A percentile compares a stretch with the other conserved stretches of the same genome.
These are phyloP conservation scores for Neurospora tetrasperma DNA, from an alignment of 495 filamentous ascomycete species.

Conservation along the genomic window DNA sequence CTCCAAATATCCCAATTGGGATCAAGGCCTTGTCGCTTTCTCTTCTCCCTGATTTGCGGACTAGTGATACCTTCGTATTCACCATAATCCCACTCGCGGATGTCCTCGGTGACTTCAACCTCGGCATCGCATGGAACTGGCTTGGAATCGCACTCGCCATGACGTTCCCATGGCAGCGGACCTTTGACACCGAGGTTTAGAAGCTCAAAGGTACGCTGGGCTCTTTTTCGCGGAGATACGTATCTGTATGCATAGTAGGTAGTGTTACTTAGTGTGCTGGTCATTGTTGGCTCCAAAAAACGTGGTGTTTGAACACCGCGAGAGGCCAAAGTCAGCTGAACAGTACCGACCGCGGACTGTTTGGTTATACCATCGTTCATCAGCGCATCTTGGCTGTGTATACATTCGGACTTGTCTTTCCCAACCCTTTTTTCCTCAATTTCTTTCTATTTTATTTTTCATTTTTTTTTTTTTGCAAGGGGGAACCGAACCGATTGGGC, in stretches of 20 bases:
- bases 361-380: background rate
- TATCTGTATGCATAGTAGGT: slow-evolving; percentile 35
- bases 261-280: background rate
- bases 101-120: slow-evolving; percentile 62
- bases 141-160: slow-evolving; percentile 24
- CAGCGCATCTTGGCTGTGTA: background rate
- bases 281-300: background rate
- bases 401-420: background rate
- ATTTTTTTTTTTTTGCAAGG: too few species aligned
- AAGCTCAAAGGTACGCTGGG: slow-evolving; percentile 78
- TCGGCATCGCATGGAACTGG: slow-evolving; percentile 33
- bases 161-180: slow-evolving; percentile 35
- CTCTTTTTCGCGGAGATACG: slow-evolving; percentile 78
- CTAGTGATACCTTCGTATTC: slow-evolving; percentile 87
- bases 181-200: slow-evolving; percentile 48
- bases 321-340: background rate
- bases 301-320: background rate
- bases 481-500: background rate
- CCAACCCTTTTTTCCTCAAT: too few species aligned
- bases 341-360: background rate
- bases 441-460: too few species aligned
- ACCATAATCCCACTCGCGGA: slow-evolving; percentile 94
- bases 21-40: slow-evolving; percentile 49
- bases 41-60: slow-evolving; percentile 51
- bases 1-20: slow-evolving; percentile 71